Evolutionary conservation across 78 protist genomes (phyloP), one percentile per base, ranked within the genome.

Genomic region (Dictyostelium brefeldianum): DNA sequence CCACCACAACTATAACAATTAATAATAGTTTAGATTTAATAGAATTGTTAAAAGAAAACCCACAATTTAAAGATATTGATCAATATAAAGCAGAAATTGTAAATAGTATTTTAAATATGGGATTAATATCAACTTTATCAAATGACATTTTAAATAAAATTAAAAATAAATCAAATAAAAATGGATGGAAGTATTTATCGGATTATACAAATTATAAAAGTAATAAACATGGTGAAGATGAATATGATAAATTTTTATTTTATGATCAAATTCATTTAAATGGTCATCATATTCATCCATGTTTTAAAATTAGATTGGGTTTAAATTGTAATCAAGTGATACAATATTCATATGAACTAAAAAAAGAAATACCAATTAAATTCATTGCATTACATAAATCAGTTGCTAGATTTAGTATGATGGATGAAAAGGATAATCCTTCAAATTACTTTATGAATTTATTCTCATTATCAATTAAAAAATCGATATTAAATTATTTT

Each of bases 211-310:
- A 78, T 56, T 1, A 9, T 18, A 25, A 78, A 56, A 54, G 14
- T 3, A 78, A 56, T 54, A 56, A 51, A 9, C 3, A 78, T 31
- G 7, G 7, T 29, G 2, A 54, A n/a, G n/a, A n/a, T n/a, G 1
- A 14, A 22, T 77, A 54, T 78, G 83, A 78, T 27, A 78, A 78
- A 27, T 78, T 78, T 31, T 53, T 78, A 54, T 78, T 78, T 53
- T 78, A 78, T 78, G 83, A 78, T 36, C 83, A 78, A 78, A 27
- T 78, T 54, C 83, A 78, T 78, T 5, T 78, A 7, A 31, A 5
- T 78, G 83, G 83, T 54, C 83, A 78, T 78, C 83, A 78, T 53
- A 78, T 78, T 25, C 83, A 78, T 78, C 83, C 83, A 54, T 31
- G 83, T 78, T 78, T 56, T 53, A 78, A 78, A 54, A 8, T 54